Conservation (phyloP, 768 basidiomycete genomes). For the Tremella mesenterica region DNA sequence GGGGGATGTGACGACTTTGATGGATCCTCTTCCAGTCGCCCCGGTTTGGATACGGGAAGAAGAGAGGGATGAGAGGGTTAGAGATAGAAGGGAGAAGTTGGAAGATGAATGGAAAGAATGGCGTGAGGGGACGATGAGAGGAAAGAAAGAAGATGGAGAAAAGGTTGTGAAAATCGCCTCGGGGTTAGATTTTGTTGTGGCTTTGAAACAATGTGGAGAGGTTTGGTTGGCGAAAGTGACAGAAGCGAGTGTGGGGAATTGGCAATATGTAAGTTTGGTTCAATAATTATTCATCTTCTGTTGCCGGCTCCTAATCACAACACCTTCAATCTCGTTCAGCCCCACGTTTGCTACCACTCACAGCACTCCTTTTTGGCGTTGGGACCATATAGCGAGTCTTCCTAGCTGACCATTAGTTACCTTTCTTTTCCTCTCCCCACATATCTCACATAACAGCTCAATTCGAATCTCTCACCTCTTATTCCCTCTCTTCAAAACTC, state of each 20-base stretch:
- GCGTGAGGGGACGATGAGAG: neutral
- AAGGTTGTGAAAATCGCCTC: constrained; percentile 73
- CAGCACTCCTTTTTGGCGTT: neutral
- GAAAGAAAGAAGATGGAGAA: constrained; percentile 11
- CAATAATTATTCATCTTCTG: too few relatives aligned
- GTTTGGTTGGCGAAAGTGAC: constrained; percentile 27
- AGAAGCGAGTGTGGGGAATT: constrained; percentile 25
- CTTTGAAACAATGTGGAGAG: constrained; percentile 51
- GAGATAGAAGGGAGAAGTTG: constrained; percentile 2
- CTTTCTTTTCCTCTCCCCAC: constrained; percentile 22
- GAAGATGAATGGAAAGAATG: constrained; percentile 16
- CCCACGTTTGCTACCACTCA: too few relatives aligned
- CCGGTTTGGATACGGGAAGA: constrained; percentile 2
- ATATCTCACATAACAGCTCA: constrained; percentile 68
- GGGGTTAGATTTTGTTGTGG: constrained; percentile 63
- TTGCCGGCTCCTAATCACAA: neutral
- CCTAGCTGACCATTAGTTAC: constrained; percentile 7
- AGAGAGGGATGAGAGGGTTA: neutral
- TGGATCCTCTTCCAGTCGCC: constrained; percentile 16
- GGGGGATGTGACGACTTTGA: constrained; percentile 14
- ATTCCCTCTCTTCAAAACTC: constrained; percentile 25
- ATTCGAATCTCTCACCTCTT: constrained; percentile 65
- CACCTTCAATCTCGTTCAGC: too few relatives aligned
- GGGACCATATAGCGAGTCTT: neutral
- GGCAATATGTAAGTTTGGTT: constrained; percentile 58